These are phyloP conservation scores for Fistulina hepatica DNA, from an alignment of 1,284 basidiomycete genomes.

Conservation along the genomic window DNA sequence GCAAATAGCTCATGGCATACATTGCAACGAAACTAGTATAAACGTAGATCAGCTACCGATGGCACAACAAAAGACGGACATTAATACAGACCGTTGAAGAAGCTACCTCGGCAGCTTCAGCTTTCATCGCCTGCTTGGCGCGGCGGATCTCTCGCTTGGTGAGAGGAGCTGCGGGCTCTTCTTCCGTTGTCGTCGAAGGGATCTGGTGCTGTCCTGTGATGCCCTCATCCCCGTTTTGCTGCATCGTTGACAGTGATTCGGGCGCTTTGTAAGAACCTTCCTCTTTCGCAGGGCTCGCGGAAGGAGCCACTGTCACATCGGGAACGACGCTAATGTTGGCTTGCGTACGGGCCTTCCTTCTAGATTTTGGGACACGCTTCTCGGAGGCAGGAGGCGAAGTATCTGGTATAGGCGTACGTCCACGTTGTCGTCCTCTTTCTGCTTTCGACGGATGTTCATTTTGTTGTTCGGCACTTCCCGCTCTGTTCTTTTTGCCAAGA, in stretches of 20 bases:
- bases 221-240: conserved; percentile 12
- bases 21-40: conserved; percentile 45
- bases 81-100: conserved; percentile 16
- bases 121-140: conserved; percentile 70
- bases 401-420: too few relatives aligned
- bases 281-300: conserved; percentile 13
- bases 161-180: conserved; percentile 19
- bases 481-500: neutral
- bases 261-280: conserved; percentile 14
- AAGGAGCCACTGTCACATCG: neutral
- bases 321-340: conserved; percentile 4
- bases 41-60: neutral
- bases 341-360: conserved; percentile 1
- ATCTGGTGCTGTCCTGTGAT: conserved; percentile 5
- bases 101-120: conserved; percentile 31
- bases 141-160: conserved; percentile 79
- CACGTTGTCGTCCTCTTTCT: too few relatives aligned
- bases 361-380: too few relatives aligned
- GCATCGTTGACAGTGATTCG: conserved; percentile 17
- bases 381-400: too few relatives aligned
- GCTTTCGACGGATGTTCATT: too few relatives aligned
- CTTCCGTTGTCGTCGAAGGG: conserved; percentile 12
- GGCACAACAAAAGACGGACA: neutral
- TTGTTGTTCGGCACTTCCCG: neutral
- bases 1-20: conserved; percentile 57